phyloP scores from a whole-genome alignment of 2,329 filamentous ascomycete species.

The Talaromyces rugulosus region DNA sequence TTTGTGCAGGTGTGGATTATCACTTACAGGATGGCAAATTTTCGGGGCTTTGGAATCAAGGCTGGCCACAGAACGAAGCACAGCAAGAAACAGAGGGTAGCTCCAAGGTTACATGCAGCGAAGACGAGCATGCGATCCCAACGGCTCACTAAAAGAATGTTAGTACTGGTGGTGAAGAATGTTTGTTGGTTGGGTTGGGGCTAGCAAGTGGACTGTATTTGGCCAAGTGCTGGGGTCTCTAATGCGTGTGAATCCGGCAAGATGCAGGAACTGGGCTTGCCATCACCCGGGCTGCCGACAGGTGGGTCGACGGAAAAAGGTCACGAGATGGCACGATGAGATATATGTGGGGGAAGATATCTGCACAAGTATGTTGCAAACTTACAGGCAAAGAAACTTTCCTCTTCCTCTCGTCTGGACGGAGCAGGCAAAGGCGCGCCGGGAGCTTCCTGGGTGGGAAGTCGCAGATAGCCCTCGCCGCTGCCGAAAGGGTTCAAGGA shows the following conservation, averaged over 20 bases:
- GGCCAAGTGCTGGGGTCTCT: slow-evolving; percentile 5
- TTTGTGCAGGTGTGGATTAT: not conserved
- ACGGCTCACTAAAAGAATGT: slow-evolving; percentile 68
- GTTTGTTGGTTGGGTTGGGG: too few relatives aligned
- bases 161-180: not conserved
- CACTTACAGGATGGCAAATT: slow-evolving; percentile 96
- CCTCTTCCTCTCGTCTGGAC: slow-evolving; percentile 84
- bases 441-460: slow-evolving; percentile 77
- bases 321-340: slow-evolving; percentile 17
- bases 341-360: not conserved
- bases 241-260: slow-evolving; percentile 24
- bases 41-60: slow-evolving; percentile 74
- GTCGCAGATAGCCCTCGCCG: slow-evolving; percentile 78
- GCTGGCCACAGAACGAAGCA: slow-evolving; percentile 84
- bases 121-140: slow-evolving; percentile 96
- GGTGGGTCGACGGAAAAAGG: slow-evolving; percentile 13
- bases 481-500: slow-evolving; percentile 79
- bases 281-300: slow-evolving; percentile 27
- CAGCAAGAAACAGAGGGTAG: slow-evolving; percentile 86
- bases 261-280: slow-evolving; percentile 35
- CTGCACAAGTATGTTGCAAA: slow-evolving; percentile 25
- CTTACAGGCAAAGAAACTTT: slow-evolving; percentile 94
- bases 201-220: too few relatives aligned
- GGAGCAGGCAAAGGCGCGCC: slow-evolving; percentile 84
- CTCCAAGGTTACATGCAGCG: slow-evolving; percentile 81